Evolutionary conservation across 2,329 filamentous ascomycete genomes (phyloP).

Genomic region (Colletotrichum aenigma): DNA sequence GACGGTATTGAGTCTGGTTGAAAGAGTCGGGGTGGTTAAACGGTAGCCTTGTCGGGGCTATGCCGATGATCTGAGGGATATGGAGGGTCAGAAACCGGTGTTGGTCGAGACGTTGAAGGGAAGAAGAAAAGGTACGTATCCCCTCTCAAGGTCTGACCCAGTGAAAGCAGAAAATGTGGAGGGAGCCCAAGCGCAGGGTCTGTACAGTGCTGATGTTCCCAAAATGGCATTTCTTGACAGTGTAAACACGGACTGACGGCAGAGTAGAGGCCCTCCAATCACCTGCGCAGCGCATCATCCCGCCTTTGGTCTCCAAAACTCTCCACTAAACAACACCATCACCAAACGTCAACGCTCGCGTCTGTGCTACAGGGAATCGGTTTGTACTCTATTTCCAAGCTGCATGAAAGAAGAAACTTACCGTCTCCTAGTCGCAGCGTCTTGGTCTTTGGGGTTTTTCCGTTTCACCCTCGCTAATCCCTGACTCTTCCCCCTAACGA

Average conservation of each 20-base stretch:
- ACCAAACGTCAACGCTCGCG: neutral
- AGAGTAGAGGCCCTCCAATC: neutral
- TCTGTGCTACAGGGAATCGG: neutral
- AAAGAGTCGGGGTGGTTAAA: neutral
- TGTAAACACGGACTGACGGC: neutral
- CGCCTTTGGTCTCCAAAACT: neutral
- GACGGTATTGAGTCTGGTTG: neutral
- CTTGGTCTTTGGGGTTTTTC: neutral
- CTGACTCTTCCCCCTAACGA: neutral
- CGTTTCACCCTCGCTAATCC: neutral
- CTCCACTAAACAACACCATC: neutral
- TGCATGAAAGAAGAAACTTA: neutral
- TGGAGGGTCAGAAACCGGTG: neutral
- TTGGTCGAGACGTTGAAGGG: neutral
- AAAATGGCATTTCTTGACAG: neutral
- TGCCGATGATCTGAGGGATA: neutral
- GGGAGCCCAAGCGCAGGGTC: conserved; percentile 7
- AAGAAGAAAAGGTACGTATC: neutral
- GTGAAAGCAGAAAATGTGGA: neutral
- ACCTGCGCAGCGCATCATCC: neutral
- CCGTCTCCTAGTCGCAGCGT: neutral
- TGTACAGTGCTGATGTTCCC: neutral
- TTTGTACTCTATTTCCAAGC: neutral
- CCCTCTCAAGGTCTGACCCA: neutral
- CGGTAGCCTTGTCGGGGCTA: neutral